Base-by-base conservation (phyloP, 345 rosid species). In the Gossypium longicalyx region DNA sequence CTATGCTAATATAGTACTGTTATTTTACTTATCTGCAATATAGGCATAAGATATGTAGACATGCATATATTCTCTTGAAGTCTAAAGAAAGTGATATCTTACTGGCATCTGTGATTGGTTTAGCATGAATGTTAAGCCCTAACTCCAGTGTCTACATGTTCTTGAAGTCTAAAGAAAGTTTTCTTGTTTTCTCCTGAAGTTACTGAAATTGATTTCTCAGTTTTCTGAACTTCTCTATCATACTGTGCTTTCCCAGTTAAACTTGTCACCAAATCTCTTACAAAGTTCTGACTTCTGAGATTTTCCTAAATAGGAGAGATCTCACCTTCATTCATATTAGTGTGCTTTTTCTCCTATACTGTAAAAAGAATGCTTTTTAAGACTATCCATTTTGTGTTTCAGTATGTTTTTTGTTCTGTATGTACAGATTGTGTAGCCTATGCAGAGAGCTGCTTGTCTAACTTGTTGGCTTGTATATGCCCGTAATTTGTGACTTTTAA, bases 401-500 rank as follows among this genome's bases (percentile, higher is more conserved):
- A 25, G 22, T 22, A 47, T 47, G 11, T 20, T 67, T 67, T 41
- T 7, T 67, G 4, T 68, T 53, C 22, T 49, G 41, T 68, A 68
- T 23, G 57, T 49, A 57, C 43, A 7, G 71, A 48, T 48, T 23
- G 34, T 16, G 29, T 67, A 22, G 34, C 54, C 34, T 45, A 44
- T 44, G 51, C 10, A 25, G 38, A 67, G 11, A 22, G 44, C 22
- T 68, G 43, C 34, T 23, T 65, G 4, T 48, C 22, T 9, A 20
- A 67, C 34, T 47, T 68, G 22, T 48, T 48, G 72, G 23, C 34
- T 68, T 68, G 43, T 49, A 23, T 67, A 23, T 67, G 7, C 20
- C 43, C 16, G 58, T 48, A 48, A 68, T 16, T 49, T 68, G 22
- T 23, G 72, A 68, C 58, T 68, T 56, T 67, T 49, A 49, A 68